These are phyloP conservation scores for Furcasterigmium furcatum DNA, from an alignment of 2,329 filamentous ascomycete species.

Conservation along the genomic window DNA sequence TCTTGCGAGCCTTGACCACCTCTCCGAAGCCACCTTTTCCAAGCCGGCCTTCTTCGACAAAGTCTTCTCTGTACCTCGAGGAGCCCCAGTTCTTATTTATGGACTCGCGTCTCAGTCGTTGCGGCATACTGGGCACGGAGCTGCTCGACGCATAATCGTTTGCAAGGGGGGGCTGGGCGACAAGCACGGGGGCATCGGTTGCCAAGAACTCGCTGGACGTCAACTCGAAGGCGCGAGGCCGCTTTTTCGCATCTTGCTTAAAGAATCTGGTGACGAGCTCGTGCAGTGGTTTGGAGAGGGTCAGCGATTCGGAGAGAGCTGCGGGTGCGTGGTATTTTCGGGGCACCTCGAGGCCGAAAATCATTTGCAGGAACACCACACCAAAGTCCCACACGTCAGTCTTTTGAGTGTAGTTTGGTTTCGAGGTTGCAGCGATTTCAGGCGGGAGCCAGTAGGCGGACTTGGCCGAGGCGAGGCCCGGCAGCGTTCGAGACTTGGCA, in stretches of 20 bases:
- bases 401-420: constrained; percentile 66
- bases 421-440: constrained; percentile 64
- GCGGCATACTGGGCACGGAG: constrained; percentile 37
- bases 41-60: constrained; percentile 82
- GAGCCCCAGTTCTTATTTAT: constrained; percentile 42
- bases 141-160: constrained; percentile 30
- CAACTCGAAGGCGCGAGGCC: constrained; percentile 76
- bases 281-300: constrained; percentile 70
- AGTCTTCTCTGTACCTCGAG: constrained; percentile 84
- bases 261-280: constrained; percentile 85
- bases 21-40: constrained; percentile 95
- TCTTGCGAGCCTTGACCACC: constrained; percentile 92
- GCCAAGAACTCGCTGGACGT: constrained; percentile 64
- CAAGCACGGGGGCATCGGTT: constrained; percentile 58
- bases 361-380: constrained; percentile 88
- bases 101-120: constrained; percentile 60
- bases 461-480: constrained; percentile 58
- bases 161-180: constrained; percentile 9
- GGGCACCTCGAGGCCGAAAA: constrained; percentile 77
- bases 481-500: constrained; percentile 47
- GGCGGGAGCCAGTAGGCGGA: constrained; percentile 83
- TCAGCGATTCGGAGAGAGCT: constrained; percentile 66
- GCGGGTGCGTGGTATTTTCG: constrained; percentile 77
- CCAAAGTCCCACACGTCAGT: constrained; percentile 96
- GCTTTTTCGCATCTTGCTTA: constrained; percentile 77